Base-by-base conservation (phyloP, 805 yeast species). In the Sugiyamaella marilandica region DNA sequence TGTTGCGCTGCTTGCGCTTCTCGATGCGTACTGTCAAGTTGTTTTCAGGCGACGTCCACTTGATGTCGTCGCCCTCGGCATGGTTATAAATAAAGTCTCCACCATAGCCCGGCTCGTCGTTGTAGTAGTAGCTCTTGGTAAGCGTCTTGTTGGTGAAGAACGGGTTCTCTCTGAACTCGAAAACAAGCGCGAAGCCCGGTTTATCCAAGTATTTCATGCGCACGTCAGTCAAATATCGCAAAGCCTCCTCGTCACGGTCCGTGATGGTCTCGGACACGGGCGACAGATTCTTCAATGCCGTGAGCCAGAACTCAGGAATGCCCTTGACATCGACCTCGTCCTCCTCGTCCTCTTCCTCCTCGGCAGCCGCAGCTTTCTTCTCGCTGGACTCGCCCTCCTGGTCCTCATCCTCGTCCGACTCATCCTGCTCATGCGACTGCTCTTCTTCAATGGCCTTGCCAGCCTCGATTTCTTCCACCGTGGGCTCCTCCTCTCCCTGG, bases 61-160 rank as follows among this genome's bases (percentile, higher is more conserved):
- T 74, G 68, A 94, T 87, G 52, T 81, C 84, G 60, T 80, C 77
- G 51, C 98, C 98, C 66, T 88, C 95, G 10, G 99, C 98, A 67
- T 88, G 96, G 72, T 92, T 97, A 70, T 92, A 94, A 61, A 94
- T 90, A 69, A 88, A 92, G 70, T 94, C 99, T 32, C 99, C 97
- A 31, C 91, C 84, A 71, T 89, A 88, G 19, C 96, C 97, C 61
- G 90, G 77, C 71, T 92, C 96, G 55, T 87, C 89, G 72, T 89
- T 96, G 74, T 94, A 94, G 73, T 81, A 91, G 71, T 94, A 94
- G 7, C 95, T 84, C 76, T 94, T 94, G 57, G 85, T 77, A 62
- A 94, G 78, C 51, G 74, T 72, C 60, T 73, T 76, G 73, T 92
- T 87, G 57, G 82, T 74, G 74, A 94, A 90, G 69, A 76, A 89